Evolutionary conservation across 345 rosid genomes (phyloP).

Genomic region (Mallotus nudiflorus): DNA sequence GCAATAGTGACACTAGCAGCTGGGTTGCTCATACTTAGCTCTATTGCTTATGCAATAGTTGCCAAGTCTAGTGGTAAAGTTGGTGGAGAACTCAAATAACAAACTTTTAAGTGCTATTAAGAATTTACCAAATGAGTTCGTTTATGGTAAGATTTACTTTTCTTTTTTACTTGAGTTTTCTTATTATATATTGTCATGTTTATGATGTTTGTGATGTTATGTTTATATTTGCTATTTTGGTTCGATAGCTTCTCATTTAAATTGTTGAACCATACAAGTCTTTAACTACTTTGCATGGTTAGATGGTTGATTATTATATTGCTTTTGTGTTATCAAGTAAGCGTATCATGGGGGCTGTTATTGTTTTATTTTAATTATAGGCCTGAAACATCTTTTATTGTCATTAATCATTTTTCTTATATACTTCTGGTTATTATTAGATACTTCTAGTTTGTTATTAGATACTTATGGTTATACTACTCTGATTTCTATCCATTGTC

Average conservation of each 20-base stretch:
- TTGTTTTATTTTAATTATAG: not conserved
- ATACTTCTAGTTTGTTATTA: not conserved
- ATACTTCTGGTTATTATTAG: no score
- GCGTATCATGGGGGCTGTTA: not conserved
- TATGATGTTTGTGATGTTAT: not conserved
- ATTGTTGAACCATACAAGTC: not conserved
- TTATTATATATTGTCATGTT: not conserved
- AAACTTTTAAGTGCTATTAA: conserved; percentile 62
- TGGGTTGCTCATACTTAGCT: no score
- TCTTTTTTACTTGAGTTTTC: not conserved
- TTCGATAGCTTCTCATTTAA: not conserved
- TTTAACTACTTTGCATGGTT: not conserved
- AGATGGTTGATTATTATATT: not conserved
- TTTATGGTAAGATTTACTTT: conserved; percentile 47
- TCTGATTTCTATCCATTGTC: not conserved
- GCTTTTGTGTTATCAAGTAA: conserved; percentile 5
- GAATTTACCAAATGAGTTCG: conserved; percentile 53
- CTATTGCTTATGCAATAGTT: no score
- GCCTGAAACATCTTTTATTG: not conserved
- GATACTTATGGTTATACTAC: not conserved
- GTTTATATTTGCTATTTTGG: not conserved
- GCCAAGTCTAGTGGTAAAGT: conserved; percentile 54
- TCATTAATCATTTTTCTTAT: not conserved
- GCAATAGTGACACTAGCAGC: no score
- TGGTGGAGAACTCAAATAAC: conserved; percentile 47